These are phyloP conservation scores for Protomyces inouyei DNA, from an alignment of 1,139 yeast species.

Conservation along the genomic window DNA sequence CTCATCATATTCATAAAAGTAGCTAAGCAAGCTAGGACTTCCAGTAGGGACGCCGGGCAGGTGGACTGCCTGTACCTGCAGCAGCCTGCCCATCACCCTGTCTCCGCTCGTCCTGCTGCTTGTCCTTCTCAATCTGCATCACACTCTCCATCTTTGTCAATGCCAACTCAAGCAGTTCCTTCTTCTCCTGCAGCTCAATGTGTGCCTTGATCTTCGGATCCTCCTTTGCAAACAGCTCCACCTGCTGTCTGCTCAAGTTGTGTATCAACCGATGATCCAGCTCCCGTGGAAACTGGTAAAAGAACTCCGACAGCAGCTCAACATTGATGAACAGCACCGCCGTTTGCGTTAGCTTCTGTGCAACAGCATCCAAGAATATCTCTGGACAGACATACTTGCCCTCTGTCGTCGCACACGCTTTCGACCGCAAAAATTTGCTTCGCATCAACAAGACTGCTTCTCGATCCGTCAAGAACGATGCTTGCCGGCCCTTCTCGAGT, in stretches of 20 bases:
- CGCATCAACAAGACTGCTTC: slow-evolving; percentile 68
- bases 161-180: slow-evolving; percentile 80
- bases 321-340: slow-evolving; percentile 90
- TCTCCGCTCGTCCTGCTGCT: neutral
- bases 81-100: neutral
- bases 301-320: slow-evolving; percentile 87
- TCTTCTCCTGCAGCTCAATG: slow-evolving; percentile 87
- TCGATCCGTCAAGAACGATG: slow-evolving; percentile 74
- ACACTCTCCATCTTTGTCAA: slow-evolving; percentile 81
- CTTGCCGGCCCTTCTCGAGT: slow-evolving; percentile 64
- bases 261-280: slow-evolving; percentile 69
- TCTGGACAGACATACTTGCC: slow-evolving; percentile 93
- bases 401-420: slow-evolving; percentile 69
- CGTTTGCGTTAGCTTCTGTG: slow-evolving; percentile 84
- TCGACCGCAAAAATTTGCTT: slow-evolving; percentile 66
- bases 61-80: neutral
- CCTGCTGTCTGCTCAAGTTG: slow-evolving; percentile 63
- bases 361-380: slow-evolving; percentile 83
- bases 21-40: too few relatives aligned
- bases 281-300: slow-evolving; percentile 88
- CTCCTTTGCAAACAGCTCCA: slow-evolving; percentile 87
- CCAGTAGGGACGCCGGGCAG: neutral
- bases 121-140: slow-evolving; percentile 54
- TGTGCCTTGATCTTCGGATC: slow-evolving; percentile 88
- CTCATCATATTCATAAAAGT: too few relatives aligned